Evolutionary conservation across 1,139 yeast genomes (phyloP).

Genomic region (Pichia sp.): DNA sequence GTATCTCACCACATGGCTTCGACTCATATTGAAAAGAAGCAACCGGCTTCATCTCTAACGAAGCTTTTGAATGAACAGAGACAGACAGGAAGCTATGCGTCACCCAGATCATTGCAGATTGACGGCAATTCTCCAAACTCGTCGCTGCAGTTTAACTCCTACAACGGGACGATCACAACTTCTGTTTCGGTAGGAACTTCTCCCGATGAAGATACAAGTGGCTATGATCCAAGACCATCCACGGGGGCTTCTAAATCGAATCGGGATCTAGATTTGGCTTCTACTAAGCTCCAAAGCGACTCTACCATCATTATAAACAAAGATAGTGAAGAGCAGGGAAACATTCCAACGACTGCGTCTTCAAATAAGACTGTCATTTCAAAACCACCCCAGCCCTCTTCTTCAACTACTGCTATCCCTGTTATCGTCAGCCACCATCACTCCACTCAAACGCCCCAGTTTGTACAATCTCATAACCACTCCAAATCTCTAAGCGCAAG

Average conservation of each 20-base stretch:
- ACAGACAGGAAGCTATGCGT: conserved; percentile 3
- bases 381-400: too few species aligned
- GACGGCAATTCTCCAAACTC: conserved; percentile 8
- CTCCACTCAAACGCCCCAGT: too few species aligned
- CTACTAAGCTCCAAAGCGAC: too few species aligned
- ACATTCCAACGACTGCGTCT: too few species aligned
- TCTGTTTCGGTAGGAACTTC: conserved; percentile 26
- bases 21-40: too few species aligned
- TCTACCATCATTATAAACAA: too few species aligned
- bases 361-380: too few species aligned
- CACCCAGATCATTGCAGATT: conserved; percentile 12
- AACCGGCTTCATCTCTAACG: conserved; percentile 22
- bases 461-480: too few species aligned
- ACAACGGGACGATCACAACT: conserved; percentile 24
- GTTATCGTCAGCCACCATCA: too few species aligned
- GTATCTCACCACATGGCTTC: background rate
- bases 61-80: conserved; percentile 25
- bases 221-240: conserved; percentile 14
- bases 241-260: background rate
- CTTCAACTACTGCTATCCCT: too few species aligned
- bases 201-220: conserved; percentile 17
- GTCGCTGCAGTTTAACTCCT: conserved; percentile 8
- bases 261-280: background rate
- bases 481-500: too few species aligned
- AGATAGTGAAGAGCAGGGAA: too few species aligned